These are phyloP conservation scores for Nephelium lappaceum DNA, from an alignment of 345 rosid genomes.

Conservation along the genomic window DNA sequence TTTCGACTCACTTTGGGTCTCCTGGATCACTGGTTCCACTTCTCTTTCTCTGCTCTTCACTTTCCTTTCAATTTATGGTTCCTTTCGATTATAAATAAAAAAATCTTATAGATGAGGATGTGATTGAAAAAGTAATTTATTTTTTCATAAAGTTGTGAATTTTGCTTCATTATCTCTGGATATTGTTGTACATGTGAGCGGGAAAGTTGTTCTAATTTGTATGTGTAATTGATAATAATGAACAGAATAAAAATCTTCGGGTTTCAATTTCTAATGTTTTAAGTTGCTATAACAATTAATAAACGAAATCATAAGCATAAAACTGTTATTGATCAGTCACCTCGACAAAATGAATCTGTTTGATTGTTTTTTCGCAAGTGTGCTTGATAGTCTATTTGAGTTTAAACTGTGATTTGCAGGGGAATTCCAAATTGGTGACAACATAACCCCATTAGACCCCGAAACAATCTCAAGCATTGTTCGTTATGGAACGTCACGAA, in stretches of 20 bases:
- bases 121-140: too few species aligned
- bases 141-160: not conserved
- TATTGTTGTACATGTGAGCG: not conserved
- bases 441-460: conserved; percentile 54
- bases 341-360: not conserved
- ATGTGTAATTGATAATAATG: not conserved
- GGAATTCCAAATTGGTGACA: conserved; percentile 57
- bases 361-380: too few species aligned
- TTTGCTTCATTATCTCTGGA: not conserved
- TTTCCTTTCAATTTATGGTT: not conserved
- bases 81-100: too few species aligned
- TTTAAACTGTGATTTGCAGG: conserved; percentile 38
- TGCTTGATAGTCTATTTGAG: conserved; percentile 1
- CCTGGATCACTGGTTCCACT: conserved; percentile 69
- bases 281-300: not conserved
- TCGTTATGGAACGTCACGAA: conserved; percentile 45
- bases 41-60: not conserved
- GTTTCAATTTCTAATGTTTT: not conserved
- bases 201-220: not conserved
- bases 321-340: not conserved
- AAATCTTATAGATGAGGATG: too few species aligned
- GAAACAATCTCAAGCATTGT: conserved; percentile 63
- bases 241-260: not conserved
- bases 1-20: conserved; percentile 69
- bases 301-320: not conserved